phyloP scores from a whole-genome alignment of 306 rosid species.

The Castanea sativa region DNA sequence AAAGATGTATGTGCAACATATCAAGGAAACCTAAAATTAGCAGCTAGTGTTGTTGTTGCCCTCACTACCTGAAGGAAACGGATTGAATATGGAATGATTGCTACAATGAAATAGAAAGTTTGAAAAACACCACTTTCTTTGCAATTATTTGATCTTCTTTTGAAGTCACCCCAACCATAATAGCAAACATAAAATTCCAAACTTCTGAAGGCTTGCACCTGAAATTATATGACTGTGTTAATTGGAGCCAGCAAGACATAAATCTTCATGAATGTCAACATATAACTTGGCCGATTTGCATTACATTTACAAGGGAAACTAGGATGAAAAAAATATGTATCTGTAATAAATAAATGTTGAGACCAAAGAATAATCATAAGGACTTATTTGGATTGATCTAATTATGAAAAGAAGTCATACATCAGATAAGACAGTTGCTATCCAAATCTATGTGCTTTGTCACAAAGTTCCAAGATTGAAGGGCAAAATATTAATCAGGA shows the following conservation, averaged over 20 bases:
- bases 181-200: conserved; percentile 75
- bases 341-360: background rate
- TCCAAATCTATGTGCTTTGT: too few relatives aligned
- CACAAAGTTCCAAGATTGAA: too few relatives aligned
- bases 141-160: conserved; percentile 64
- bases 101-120: conserved; percentile 60
- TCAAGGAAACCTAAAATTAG: background rate
- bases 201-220: conserved; percentile 84
- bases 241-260: too few relatives aligned
- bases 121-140: conserved; percentile 34
- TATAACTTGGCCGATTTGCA: too few relatives aligned
- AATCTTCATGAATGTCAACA: too few relatives aligned
- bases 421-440: background rate
- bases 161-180: conserved; percentile 66
- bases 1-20: too few relatives aligned
- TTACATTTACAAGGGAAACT: too few relatives aligned
- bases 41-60: background rate
- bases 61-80: conserved; percentile 66
- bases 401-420: background rate
- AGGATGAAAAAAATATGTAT: background rate
- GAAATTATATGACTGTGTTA: conserved; percentile 3
- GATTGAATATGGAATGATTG: conserved; percentile 69
- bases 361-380: background rate
- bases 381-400: background rate
- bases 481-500: too few relatives aligned